Evolutionary conservation across 1,139 yeast genomes (phyloP), one percentile per base, ranked within the genome.

Genomic region (Meyerozyma elateridarum): DNA sequence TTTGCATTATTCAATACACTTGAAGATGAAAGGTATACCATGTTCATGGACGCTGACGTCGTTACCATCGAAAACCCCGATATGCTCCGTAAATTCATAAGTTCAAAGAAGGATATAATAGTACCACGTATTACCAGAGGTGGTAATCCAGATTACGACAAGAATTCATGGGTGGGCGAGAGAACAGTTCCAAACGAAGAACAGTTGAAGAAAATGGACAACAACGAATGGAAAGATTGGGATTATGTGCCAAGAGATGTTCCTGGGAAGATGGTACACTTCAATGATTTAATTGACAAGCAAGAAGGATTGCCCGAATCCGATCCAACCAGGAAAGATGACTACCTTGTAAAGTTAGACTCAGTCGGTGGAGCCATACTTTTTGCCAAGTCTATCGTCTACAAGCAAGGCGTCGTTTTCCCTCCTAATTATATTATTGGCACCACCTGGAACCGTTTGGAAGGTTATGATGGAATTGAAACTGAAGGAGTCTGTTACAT

Each of bases 401-500:
- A 59, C 39, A 63, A 59, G 39, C 72, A 66, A 37, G 78, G 77
- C 12, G 55, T 62, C 2, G 46, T 54, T 9, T 70, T 70, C 44
- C 73, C 76, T 3, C 63, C 76, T 1, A 59, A 52, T 29, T 64
- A 70, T 38, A 50, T 61, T 2, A 54, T 72, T 11, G 78, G 78
- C 6, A 64, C 70, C 1, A 54, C 70, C 3, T 71, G 76, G 76
- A 60, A 59, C 2, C 51, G 73, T 34, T 32, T 40, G 3, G 76
- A 70, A 41, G 77, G 77, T 2, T 70, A 61, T 41, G 77, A 72
- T 46, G 78, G 77, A 15, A 64, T 72, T 26, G 77, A 70, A 41
- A 69, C 74, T 3, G 76, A 71, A 46, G 76, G 77, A 0, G 32
- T 72, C 9, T 72, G 78, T 40, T 72, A 70, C 40, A 45, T 56